phyloP scores from a whole-genome alignment of 495 filamentous ascomycete species.

The Lasiosphaeriaceae sp. region DNA sequence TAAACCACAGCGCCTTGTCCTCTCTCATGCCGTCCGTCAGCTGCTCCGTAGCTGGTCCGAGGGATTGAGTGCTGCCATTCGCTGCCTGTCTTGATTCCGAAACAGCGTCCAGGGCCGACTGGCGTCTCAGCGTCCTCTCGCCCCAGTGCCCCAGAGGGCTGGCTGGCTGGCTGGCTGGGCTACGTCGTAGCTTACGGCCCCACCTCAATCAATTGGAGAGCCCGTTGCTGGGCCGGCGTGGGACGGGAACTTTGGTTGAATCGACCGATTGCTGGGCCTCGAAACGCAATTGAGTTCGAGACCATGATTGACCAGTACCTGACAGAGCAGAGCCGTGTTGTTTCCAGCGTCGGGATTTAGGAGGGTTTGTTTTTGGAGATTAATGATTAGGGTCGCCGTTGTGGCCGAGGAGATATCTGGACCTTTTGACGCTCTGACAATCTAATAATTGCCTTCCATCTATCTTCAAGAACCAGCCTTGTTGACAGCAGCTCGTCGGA shows the following conservation, averaged over 20 bases:
- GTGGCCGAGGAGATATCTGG: too few species aligned
- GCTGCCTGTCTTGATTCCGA: slow-evolving; percentile 16
- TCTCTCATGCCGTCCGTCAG: background rate
- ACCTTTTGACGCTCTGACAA: background rate
- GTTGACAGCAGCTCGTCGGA: too few species aligned
- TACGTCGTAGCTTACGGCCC: too few species aligned
- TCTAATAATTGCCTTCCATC: background rate
- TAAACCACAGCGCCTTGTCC: slow-evolving; percentile 11
- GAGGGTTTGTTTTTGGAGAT: too few species aligned
- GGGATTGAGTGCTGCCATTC: slow-evolving; percentile 3
- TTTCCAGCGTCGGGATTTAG: too few species aligned
- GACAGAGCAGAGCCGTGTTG: too few species aligned
- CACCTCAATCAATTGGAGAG: background rate
- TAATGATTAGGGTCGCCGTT: too few species aligned
- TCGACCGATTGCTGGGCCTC: too few species aligned
- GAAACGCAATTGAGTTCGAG: too few species aligned
- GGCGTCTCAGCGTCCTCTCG: slow-evolving; percentile 16
- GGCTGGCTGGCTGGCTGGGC: slow-evolving; percentile 4
- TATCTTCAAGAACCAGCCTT: too few species aligned
- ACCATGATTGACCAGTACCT: too few species aligned
- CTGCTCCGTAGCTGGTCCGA: background rate
- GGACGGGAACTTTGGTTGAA: background rate
- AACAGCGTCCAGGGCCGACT: slow-evolving; percentile 9
- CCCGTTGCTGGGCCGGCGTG: slow-evolving; percentile 5
- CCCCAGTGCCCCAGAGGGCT: slow-evolving; percentile 2